These are phyloP conservation scores for Psidium friedrichsthalianum DNA, from an alignment of 345 rosid species.

Conservation along the genomic window DNA sequence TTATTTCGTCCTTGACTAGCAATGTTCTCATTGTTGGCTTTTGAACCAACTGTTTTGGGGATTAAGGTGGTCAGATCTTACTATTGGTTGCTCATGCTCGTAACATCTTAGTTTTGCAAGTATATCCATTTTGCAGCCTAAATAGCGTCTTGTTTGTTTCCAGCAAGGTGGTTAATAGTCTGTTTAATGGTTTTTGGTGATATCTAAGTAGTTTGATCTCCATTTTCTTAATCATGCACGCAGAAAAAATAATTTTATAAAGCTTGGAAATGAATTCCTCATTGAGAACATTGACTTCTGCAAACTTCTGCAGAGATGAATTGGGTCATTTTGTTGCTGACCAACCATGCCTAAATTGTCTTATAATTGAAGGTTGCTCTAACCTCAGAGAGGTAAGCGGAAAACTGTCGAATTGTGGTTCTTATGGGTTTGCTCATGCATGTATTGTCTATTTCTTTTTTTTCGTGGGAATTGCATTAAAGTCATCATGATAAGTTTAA, in stretches of 20 bases:
- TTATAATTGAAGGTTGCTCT: slow-evolving; percentile 37
- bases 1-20: not conserved
- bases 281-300: not conserved
- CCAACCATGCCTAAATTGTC: slow-evolving; percentile 30
- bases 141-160: not conserved
- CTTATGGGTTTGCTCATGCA: not conserved
- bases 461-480: not conserved
- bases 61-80: not conserved
- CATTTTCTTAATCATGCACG: not conserved
- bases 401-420: not conserved
- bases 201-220: not conserved
- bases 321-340: slow-evolving; percentile 89
- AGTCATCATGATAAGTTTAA: not conserved
- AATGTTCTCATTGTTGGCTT: not conserved
- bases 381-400: slow-evolving; percentile 82
- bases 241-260: not conserved
- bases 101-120: not conserved
- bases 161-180: no score
- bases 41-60: not conserved
- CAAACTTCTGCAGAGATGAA: slow-evolving; percentile 38
- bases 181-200: not conserved
- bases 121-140: not conserved
- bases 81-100: not conserved
- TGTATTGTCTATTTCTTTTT: not conserved
- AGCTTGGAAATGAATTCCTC: not conserved